Conservation (phyloP, 306 rosid species). For the Fragaria vesca region DNA sequence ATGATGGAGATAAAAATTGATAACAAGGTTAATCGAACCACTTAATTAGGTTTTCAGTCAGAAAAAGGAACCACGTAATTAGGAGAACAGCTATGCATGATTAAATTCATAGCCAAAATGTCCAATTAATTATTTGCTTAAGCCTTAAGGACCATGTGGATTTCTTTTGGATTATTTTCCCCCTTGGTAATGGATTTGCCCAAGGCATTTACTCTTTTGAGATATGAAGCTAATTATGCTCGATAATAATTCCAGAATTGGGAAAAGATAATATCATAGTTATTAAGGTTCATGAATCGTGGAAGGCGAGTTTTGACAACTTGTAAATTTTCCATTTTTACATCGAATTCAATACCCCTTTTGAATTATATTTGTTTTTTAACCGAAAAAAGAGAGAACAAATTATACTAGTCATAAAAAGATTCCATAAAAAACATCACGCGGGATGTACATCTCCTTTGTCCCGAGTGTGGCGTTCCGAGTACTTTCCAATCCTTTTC, state of each 20-base stretch:
- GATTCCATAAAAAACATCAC: neutral
- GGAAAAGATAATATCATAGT: neutral
- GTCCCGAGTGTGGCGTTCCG: no score
- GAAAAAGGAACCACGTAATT: no score
- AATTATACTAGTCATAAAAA: neutral
- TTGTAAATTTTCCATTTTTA: neutral
- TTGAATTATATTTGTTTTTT: no score
- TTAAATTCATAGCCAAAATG: no score
- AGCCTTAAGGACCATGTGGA: neutral
- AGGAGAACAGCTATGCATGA: no score
- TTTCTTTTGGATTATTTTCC: neutral
- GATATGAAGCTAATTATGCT: neutral
- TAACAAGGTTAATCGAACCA: no score
- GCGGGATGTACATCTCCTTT: neutral
- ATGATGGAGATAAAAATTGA: neutral
- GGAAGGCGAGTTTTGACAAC: no score
- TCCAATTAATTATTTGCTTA: slow-evolving; percentile 4
- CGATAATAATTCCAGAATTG: neutral
- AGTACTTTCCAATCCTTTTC: neutral
- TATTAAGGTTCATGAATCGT: neutral
- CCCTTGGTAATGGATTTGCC: neutral
- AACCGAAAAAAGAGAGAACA: neutral
- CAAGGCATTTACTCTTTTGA: neutral
- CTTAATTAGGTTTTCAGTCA: no score
- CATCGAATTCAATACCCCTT: neutral